Conservation (phyloP, 306 rosid genomes). For the Acacia acuminata region DNA sequence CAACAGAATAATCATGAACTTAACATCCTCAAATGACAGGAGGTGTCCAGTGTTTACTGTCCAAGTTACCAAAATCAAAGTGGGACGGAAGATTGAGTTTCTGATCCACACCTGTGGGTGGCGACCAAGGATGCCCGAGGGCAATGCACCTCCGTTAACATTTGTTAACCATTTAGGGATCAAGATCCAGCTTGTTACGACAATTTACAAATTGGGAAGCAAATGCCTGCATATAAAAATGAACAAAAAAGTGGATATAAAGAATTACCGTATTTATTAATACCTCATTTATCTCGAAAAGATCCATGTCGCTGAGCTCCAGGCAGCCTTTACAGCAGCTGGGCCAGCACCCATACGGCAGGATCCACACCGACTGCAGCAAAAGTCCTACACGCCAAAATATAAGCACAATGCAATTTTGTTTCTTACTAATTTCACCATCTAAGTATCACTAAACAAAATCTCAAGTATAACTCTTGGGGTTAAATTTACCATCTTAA, state of each 20-base stretch:
- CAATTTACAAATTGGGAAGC: conserved; percentile 93
- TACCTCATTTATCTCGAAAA: conserved; percentile 98
- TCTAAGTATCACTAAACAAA: background rate
- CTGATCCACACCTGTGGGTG: conserved; percentile 69
- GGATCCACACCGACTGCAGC: conserved; percentile 95
- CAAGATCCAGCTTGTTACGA: conserved; percentile 85
- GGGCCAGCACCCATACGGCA: conserved; percentile 96
- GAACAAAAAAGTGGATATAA: background rate
- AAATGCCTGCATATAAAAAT: conserved; percentile 63
- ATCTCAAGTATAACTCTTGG: background rate
- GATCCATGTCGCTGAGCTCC: conserved; percentile 83
- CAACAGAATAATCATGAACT: background rate
- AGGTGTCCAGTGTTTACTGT: background rate
- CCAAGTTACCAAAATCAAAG: background rate
- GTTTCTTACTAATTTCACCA: background rate
- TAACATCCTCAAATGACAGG: background rate
- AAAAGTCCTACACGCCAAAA: conserved; percentile 62
- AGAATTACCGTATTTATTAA: conserved; percentile 1
- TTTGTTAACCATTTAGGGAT: conserved; percentile 77
- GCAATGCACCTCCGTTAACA: background rate
- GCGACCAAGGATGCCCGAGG: conserved; percentile 84
- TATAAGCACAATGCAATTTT: background rate
- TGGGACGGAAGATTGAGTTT: background rate
- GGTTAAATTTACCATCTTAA: background rate
- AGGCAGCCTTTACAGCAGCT: conserved; percentile 94